A percentile compares a stretch with the other conserved stretches of the same genome.
These are phyloP conservation scores for Dalbergia oliveri DNA, from an alignment of 306 rosid species.

Conservation along the genomic window DNA sequence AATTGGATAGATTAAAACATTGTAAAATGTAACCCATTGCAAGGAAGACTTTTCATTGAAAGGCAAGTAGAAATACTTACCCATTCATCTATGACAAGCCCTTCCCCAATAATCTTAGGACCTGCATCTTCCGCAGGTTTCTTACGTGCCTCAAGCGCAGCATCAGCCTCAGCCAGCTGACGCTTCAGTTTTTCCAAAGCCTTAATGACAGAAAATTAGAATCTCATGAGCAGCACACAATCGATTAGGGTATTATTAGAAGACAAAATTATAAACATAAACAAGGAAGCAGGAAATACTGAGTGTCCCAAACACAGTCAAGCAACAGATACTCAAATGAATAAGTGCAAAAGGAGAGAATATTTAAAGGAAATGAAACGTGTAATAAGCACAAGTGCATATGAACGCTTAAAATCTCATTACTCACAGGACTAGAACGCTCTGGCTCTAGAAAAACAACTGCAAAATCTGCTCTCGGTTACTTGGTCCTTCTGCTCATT, in stretches of 20 bases:
- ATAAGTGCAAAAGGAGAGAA: background rate
- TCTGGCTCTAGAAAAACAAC: constrained; percentile 86
- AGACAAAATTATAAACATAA: background rate
- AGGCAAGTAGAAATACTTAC: constrained; percentile 48
- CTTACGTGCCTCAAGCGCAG: constrained; percentile 81
- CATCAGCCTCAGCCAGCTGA: constrained; percentile 86
- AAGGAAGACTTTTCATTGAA: background rate
- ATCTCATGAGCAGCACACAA: background rate
- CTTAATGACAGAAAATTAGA: constrained; percentile 46
- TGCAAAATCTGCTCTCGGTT: constrained; percentile 77
- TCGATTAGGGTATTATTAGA: background rate
- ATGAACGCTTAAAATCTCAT: background rate
- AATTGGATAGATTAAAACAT: background rate
- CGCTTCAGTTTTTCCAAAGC: constrained; percentile 82
- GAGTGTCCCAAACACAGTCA: constrained; percentile 18
- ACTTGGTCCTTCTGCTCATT: constrained; percentile 93
- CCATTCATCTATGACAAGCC: constrained; percentile 87
- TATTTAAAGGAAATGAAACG: background rate
- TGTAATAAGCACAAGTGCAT: background rate
- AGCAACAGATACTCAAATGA: background rate
- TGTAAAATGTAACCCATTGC: background rate
- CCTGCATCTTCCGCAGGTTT: constrained; percentile 84
- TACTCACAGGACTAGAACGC: constrained; percentile 73
- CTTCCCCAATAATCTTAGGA: constrained; percentile 84
- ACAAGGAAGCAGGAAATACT: background rate